Conservation (phyloP, 148 eudicot species). For the Bassia scoparia region DNA sequence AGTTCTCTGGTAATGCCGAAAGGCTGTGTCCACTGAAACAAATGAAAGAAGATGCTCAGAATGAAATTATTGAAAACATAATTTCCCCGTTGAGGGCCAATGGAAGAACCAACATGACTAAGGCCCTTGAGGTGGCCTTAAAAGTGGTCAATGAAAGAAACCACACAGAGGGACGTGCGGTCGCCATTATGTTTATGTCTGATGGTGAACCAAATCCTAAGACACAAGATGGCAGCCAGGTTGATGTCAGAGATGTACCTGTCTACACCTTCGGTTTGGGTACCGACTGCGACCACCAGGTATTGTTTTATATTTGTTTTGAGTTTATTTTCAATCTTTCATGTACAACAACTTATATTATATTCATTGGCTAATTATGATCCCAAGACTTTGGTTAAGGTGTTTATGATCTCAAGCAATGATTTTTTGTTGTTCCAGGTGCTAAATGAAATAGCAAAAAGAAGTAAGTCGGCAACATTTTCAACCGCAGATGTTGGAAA, state of each 20-base stretch:
- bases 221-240: neutral
- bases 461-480: neutral
- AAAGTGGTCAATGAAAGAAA: neutral
- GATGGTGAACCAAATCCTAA: neutral
- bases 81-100: neutral
- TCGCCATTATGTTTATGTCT: conserved; percentile 15
- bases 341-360: too few relatives aligned
- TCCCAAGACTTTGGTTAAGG: too few relatives aligned
- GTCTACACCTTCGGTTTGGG: conserved; percentile 22
- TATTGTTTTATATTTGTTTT: too few relatives aligned
- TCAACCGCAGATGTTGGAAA: neutral
- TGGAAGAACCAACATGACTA: neutral
- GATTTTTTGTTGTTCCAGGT: neutral
- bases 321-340: too few relatives aligned
- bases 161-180: neutral
- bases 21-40: neutral
- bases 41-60: neutral
- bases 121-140: conserved; percentile 3
- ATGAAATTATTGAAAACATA: neutral
- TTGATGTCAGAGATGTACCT: conserved; percentile 3
- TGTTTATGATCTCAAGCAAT: neutral
- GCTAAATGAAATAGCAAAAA: neutral
- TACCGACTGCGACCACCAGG: neutral
- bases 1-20: neutral
- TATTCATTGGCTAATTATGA: too few relatives aligned